Evolutionary conservation across 495 filamentous ascomycete genomes (phyloP).

Genomic region (Aspergillus avenaceus): DNA sequence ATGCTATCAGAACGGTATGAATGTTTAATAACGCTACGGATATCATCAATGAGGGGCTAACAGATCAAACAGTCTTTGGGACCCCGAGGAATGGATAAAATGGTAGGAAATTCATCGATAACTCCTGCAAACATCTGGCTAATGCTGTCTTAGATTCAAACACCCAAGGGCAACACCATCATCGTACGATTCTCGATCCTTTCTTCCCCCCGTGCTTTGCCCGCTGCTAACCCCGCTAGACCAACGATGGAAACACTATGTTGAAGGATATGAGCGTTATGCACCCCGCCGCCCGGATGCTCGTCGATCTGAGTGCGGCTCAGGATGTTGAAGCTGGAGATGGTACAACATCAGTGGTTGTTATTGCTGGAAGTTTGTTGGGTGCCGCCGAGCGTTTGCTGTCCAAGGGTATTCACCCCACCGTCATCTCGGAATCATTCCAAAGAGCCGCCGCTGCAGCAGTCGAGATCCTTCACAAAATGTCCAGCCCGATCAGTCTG

Average conservation of each 20-base stretch:
- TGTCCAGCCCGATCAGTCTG: slow-evolving; percentile 91
- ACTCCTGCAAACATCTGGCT: slow-evolving; percentile 11
- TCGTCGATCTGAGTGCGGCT: slow-evolving; percentile 92
- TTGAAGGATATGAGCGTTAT: slow-evolving; percentile 96
- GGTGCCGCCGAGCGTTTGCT: slow-evolving; percentile 90
- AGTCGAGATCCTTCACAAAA: slow-evolving; percentile 85
- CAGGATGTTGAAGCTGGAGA: slow-evolving; percentile 99
- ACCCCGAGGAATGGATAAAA: slow-evolving; percentile 91
- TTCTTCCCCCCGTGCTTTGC: slow-evolving; percentile 1
- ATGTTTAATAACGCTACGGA: slow-evolving; percentile 7
- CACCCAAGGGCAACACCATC: slow-evolving; percentile 91
- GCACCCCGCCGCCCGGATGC: slow-evolving; percentile 98
- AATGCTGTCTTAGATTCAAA: slow-evolving; percentile 64
- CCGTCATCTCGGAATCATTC: slow-evolving; percentile 96
- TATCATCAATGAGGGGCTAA: slow-evolving; percentile 45
- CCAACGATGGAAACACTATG: slow-evolving; percentile 99
- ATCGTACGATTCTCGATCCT: slow-evolving; percentile 52
- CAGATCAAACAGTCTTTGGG: slow-evolving; percentile 55
- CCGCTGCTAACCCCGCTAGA: slow-evolving; percentile 44
- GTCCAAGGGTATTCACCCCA: slow-evolving; percentile 91
- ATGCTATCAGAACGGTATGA: slow-evolving; percentile 85
- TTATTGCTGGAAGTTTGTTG: slow-evolving; percentile 90
- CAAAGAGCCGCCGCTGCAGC: slow-evolving; percentile 86
- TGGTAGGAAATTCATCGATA: slow-evolving; percentile 46
- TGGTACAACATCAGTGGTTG: slow-evolving; percentile 96